phyloP scores from a whole-genome alignment of 352 stramenopile genomes.

The Globisporangium cylindrosporum region DNA sequence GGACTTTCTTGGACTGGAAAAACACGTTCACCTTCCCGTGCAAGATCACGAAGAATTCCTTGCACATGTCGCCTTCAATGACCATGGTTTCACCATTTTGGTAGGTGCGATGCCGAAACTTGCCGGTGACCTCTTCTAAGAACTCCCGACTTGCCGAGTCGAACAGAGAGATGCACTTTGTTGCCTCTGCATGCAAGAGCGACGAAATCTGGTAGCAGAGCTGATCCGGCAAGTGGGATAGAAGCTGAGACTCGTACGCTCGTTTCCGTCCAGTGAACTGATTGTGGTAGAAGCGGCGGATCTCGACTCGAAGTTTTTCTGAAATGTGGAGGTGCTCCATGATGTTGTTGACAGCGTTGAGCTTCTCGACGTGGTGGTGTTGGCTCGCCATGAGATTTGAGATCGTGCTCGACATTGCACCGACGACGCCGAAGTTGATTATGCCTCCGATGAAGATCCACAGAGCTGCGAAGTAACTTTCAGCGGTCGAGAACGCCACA shows the following conservation, averaged over 20 bases:
- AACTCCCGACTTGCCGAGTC: slow-evolving; percentile 63
- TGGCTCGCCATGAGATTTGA: slow-evolving; percentile 59
- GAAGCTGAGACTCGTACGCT: slow-evolving; percentile 67
- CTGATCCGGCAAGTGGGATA: slow-evolving; percentile 65
- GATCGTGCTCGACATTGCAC: slow-evolving; percentile 79
- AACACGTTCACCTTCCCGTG: slow-evolving; percentile 72
- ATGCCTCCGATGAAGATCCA: slow-evolving; percentile 78
- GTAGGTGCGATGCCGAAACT: slow-evolving; percentile 70
- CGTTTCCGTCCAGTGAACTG: slow-evolving; percentile 58
- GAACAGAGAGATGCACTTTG: slow-evolving; percentile 56
- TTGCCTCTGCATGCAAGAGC: slow-evolving; percentile 58
- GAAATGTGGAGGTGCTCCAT: slow-evolving; percentile 63
- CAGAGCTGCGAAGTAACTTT: slow-evolving; percentile 66
- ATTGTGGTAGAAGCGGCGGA: slow-evolving; percentile 73
- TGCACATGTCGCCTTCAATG: slow-evolving; percentile 64
- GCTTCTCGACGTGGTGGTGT: slow-evolving; percentile 64
- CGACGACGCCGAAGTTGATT: slow-evolving; percentile 77
- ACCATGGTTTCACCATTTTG: slow-evolving; percentile 71
- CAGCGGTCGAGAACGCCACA: slow-evolving; percentile 61
- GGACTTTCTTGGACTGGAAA: slow-evolving; percentile 38
- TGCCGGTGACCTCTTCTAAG: slow-evolving; percentile 73
- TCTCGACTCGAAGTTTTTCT: slow-evolving; percentile 47
- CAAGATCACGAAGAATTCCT: slow-evolving; percentile 64
- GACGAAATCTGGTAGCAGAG: slow-evolving; percentile 76
- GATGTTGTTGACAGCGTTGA: slow-evolving; percentile 62